Evolutionary conservation across 2,329 filamentous ascomycete genomes (phyloP), one percentile per base, ranked within the genome.

Genomic region (Aspergillus sp.): DNA sequence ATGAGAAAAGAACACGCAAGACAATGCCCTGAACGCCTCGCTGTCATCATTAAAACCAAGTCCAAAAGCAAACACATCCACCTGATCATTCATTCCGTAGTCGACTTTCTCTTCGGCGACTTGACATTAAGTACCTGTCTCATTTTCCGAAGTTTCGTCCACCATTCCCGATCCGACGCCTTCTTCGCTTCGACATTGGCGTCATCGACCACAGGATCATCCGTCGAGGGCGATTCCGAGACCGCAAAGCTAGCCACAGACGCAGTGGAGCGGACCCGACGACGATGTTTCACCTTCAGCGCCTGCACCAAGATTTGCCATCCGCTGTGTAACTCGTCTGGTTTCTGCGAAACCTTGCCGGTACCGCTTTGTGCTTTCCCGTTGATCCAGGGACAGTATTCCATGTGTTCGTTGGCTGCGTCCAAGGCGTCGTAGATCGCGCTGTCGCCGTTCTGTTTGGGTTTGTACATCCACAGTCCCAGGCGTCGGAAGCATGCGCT

Each of bases 391-490:
- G 91, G 91, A 66, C 91, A 95, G 70, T 93, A 95, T 69, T 91
- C 90, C 62, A 91, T 86, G 73, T 95, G 91, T 72, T 93, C 89
- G 5, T 83, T 82, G 2, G 88, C 76, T 4, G 87, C 86, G 69
- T 94, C 87, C 1, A 95, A 81, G 57, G 85, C 83, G 5, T 71
- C 69, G 56, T 75, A 76, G 9, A 77, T 66, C 12, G 73, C 64
- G 0, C 66, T 56, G 14, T 71, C 71, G 16, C 74, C 76, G 31
- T 89, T 84, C 67, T 86, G 85, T 74, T 88, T 92, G 73, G 87
- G 88, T 69, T 87, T 90, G 74, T 96, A 98, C 81, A 99, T 89
- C 95, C 95, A 99, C 2, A 99, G 82, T 0, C 95, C 95, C 0
- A 98, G 81, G 1, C 93, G 87, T 60, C 95, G 87, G 70, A 96